A percentile compares a stretch with the other conserved stretches of the same genome.
Conservation (phyloP, 495 filamentous ascomycete species). For the Trichoderma asperelloides region DNA sequence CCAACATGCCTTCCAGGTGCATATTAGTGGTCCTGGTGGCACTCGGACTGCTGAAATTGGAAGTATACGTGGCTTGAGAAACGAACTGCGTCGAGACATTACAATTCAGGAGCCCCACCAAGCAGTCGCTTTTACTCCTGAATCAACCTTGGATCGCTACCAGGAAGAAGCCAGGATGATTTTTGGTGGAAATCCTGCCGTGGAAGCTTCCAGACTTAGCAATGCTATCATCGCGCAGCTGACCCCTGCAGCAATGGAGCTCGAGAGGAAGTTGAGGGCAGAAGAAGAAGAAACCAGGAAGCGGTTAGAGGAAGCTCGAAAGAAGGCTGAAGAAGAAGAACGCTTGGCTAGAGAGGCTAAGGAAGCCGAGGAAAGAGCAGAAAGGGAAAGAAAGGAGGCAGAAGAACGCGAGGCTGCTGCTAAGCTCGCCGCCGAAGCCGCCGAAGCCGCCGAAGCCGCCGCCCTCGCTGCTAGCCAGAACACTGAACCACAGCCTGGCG, state of each 20-base stretch:
- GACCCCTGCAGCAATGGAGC: conserved; percentile 76
- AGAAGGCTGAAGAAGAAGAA: conserved; percentile 46
- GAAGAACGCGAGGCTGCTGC: conserved; percentile 48
- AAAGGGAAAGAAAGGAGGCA: conserved; percentile 44
- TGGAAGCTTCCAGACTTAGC: conserved; percentile 64
- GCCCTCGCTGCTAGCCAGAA: conserved; percentile 9
- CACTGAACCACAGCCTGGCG: neutral
- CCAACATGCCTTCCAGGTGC: conserved; percentile 29
- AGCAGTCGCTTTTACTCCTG: conserved; percentile 62
- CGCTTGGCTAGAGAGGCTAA: conserved; percentile 45
- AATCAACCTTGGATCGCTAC: conserved; percentile 68
- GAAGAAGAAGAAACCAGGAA: conserved; percentile 48
- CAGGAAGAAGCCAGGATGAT: conserved; percentile 83
- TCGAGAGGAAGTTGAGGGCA: conserved; percentile 57
- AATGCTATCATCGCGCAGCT: conserved; percentile 60
- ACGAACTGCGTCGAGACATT: conserved; percentile 31
- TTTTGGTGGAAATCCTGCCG: conserved; percentile 57
- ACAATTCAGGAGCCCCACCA: conserved; percentile 38
- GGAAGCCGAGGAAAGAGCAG: conserved; percentile 52
- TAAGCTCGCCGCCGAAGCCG: conserved; percentile 40
- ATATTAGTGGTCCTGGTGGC: conserved; percentile 30
- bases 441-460: conserved; percentile 33
- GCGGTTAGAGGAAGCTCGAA: conserved; percentile 59
- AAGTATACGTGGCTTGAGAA: conserved; percentile 26
- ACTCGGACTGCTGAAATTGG: conserved; percentile 19